These are phyloP conservation scores for Trichoderma atrobrunneum DNA, from an alignment of 2,329 filamentous ascomycete genomes.

Conservation along the genomic window DNA sequence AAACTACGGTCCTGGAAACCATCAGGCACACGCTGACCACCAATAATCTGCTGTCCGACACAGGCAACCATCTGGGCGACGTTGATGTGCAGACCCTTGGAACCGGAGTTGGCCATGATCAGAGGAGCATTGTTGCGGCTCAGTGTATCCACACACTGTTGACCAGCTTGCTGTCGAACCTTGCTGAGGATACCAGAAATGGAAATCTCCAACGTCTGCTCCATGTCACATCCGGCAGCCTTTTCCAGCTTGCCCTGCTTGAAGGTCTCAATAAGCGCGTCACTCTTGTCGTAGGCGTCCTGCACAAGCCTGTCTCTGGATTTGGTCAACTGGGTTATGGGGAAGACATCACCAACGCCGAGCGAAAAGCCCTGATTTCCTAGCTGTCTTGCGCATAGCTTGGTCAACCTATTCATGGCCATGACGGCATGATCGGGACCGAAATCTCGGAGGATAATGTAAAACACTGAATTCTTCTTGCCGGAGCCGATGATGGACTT, in stretches of 20 bases:
- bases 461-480: constrained; percentile 97
- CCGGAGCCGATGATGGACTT: constrained; percentile 95
- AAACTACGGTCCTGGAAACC: constrained; percentile 94
- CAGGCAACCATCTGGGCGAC: constrained; percentile 98
- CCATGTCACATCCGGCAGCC: constrained; percentile 83
- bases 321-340: constrained; percentile 65
- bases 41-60: constrained; percentile 97
- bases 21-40: constrained; percentile 85
- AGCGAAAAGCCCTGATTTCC: constrained; percentile 94
- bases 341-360: constrained; percentile 91
- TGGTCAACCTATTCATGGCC: constrained; percentile 92
- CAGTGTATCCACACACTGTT: constrained; percentile 84
- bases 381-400: constrained; percentile 82
- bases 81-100: constrained; percentile 96
- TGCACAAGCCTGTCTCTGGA: constrained; percentile 76
- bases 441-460: constrained; percentile 92
- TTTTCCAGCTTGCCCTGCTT: constrained; percentile 79
- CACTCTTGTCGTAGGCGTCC: constrained; percentile 75
- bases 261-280: constrained; percentile 78
- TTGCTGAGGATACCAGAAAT: constrained; percentile 90
- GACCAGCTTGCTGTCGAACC: constrained; percentile 86
- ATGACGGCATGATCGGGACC: constrained; percentile 83
- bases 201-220: constrained; percentile 85
- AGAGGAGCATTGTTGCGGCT: constrained; percentile 90
- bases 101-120: constrained; percentile 96